Evolutionary conservation across 139 green algal species (phyloP).

Genomic region (Micractinium sp.): DNA sequence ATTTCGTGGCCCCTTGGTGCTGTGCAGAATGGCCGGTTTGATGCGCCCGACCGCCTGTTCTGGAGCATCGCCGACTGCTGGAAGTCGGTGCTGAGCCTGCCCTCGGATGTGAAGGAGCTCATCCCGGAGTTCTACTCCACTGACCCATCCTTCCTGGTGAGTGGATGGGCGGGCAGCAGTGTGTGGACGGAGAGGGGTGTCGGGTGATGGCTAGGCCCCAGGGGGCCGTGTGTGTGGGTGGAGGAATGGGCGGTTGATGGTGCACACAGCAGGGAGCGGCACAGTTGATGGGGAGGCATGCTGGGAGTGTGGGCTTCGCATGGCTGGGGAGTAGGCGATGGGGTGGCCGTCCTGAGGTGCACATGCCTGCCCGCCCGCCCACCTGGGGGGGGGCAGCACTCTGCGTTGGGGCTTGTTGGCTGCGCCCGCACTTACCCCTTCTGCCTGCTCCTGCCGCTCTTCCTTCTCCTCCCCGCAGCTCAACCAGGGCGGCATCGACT

Average conservation of each 20-base stretch:
- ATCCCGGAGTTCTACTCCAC: conserved; percentile 82
- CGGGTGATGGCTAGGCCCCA: neutral
- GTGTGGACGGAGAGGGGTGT: neutral
- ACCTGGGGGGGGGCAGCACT: neutral
- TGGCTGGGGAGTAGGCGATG: too few relatives aligned
- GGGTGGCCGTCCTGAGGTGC: too few relatives aligned
- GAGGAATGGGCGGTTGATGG: neutral
- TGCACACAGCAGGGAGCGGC: neutral
- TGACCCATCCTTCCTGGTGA: conserved; percentile 69
- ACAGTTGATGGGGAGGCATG: too few relatives aligned
- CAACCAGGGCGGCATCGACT: conserved; percentile 52
- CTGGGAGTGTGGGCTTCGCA: too few relatives aligned
- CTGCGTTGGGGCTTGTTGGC: neutral
- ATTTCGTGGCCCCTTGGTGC: too few relatives aligned
- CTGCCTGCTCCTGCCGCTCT: neutral
- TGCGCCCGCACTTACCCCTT: neutral
- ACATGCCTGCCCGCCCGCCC: neutral
- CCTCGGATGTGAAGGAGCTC: conserved; percentile 83
- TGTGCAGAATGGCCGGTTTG: conserved; percentile 72
- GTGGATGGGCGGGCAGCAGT: neutral
- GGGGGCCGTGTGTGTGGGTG: neutral
- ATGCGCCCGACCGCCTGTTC: conserved; percentile 71
- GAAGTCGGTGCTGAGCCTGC: conserved; percentile 55
- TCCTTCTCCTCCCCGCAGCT: conserved; percentile 24
- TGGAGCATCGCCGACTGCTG: conserved; percentile 63